Conservation (phyloP, 2,329 filamentous ascomycete species). For the Fusarium xyrophilum region DNA sequence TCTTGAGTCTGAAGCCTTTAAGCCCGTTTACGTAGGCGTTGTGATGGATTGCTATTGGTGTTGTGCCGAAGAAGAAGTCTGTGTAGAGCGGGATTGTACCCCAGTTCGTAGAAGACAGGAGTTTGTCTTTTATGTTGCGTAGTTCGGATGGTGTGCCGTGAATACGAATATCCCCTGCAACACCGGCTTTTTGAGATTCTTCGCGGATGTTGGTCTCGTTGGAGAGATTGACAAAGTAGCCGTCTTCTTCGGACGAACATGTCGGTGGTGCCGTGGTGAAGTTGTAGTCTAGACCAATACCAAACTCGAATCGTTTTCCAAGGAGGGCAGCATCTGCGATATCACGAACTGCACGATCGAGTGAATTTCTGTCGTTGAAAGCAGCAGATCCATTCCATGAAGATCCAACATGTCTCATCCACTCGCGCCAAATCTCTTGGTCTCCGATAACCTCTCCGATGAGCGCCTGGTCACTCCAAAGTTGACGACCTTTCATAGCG, state of each 20-base stretch:
- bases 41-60: slow-evolving; percentile 49
- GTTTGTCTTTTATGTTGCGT: slow-evolving; percentile 3
- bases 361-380: neutral
- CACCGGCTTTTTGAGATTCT: slow-evolving; percentile 43
- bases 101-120: slow-evolving; percentile 40
- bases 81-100: slow-evolving; percentile 46
- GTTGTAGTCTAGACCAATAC: slow-evolving; percentile 50
- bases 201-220: slow-evolving; percentile 33
- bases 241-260: slow-evolving; percentile 49
- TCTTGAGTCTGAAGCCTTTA: slow-evolving; percentile 43
- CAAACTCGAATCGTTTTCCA: slow-evolving; percentile 48
- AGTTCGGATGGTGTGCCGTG: slow-evolving; percentile 42
- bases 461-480: slow-evolving; percentile 51
- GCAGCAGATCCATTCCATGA: slow-evolving; percentile 45
- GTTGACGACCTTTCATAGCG: slow-evolving; percentile 43
- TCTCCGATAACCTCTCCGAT: slow-evolving; percentile 50
- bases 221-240: slow-evolving; percentile 44
- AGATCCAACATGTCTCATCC: slow-evolving; percentile 40
- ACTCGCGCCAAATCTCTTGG: slow-evolving; percentile 49
- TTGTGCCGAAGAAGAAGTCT: slow-evolving; percentile 48
- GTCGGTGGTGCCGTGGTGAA: slow-evolving; percentile 48
- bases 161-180: slow-evolving; percentile 42
- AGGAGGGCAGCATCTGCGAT: slow-evolving; percentile 42
- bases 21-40: slow-evolving; percentile 47
- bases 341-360: slow-evolving; percentile 29